A percentile compares a stretch with the other conserved stretches of the same genome.
Conservation (phyloP, 768 basidiomycete genomes). For the Neoboletus brunneissimus region DNA sequence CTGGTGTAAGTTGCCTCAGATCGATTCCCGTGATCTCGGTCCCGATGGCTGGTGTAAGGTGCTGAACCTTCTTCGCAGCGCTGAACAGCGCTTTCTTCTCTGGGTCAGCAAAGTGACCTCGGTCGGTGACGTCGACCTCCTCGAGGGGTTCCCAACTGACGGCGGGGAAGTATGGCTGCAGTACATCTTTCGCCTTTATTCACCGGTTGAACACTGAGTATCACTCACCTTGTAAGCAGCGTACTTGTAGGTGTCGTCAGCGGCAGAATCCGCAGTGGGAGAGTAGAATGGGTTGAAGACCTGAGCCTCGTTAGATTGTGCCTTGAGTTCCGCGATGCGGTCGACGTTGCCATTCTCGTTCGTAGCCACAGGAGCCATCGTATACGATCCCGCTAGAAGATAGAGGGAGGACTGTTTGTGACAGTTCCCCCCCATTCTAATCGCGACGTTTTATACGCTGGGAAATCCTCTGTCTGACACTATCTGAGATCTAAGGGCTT, state of each 20-base stretch:
- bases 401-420: neutral
- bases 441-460: slow-evolving; percentile 17
- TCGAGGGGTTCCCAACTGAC: slow-evolving; percentile 62
- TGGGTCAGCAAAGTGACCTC: slow-evolving; percentile 65
- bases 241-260: slow-evolving; percentile 50
- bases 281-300: slow-evolving; percentile 69
- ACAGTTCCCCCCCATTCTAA: neutral
- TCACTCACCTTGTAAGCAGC: slow-evolving; percentile 55
- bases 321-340: slow-evolving; percentile 26
- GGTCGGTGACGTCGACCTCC: slow-evolving; percentile 59
- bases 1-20: slow-evolving; percentile 59
- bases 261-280: slow-evolving; percentile 51
- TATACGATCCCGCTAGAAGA: neutral
- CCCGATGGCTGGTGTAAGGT: slow-evolving; percentile 71
- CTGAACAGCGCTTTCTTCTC: slow-evolving; percentile 61
- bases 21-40: slow-evolving; percentile 75
- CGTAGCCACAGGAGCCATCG: slow-evolving; percentile 53
- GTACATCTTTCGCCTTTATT: neutral
- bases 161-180: slow-evolving; percentile 62
- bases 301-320: slow-evolving; percentile 15
- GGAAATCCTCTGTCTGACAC: neutral
- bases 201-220: neutral
- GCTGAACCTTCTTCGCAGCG: slow-evolving; percentile 63
- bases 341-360: slow-evolving; percentile 30
- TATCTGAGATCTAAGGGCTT: neutral